Evolutionary conservation across 108 stramenopile species (phyloP), one percentile per base, ranked within the genome.

Genomic region (Skeletonema grethae): DNA sequence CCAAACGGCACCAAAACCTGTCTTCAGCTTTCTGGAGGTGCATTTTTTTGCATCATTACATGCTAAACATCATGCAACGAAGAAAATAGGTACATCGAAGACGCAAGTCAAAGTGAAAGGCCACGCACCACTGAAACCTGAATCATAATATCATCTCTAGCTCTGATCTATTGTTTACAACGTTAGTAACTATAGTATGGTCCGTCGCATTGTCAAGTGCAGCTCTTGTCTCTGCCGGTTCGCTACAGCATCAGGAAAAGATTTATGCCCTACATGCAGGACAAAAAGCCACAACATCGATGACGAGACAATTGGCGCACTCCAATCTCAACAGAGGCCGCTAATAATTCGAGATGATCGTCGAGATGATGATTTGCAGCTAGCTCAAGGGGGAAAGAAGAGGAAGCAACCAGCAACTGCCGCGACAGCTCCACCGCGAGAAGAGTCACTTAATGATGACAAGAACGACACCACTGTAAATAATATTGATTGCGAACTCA

Each of bases 151-250:
- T 45, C 43, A 8, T 45, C 43, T 39, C 1, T 48, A 18, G 46
- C 46, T 16, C 18, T 4, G 4, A 3, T 22, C 22, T 8, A 38
- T 38, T 11, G 36, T 34, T 0, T 34, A 34, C 7, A 48, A 48
- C 18, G 24, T 10, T 12, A 16, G 56, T 22, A 24, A 41, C 1
- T 13, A 72, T 72, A 63, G 57, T 13, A 72, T 72, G 72, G 57
- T 72, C 53, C 65, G 73, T 29, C 73, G 73, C n/a, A 75, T 75
- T 35, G 65, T 59, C 46, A 36, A 56, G 13, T 75, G 73, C 43
- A 35, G 48, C 32, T 38, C 73, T 30, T 75, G 73, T 38, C 58
- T 29, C n/a, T 46, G 48, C 45, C 43, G 73, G 7, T 75, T 75
- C 32, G 35, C 34, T 30, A 75, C 73, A 28, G 39, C 58, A 5